phyloP scores from a whole-genome alignment of 2,329 filamentous ascomycete genomes.

The Colletotrichum sansevieriae region DNA sequence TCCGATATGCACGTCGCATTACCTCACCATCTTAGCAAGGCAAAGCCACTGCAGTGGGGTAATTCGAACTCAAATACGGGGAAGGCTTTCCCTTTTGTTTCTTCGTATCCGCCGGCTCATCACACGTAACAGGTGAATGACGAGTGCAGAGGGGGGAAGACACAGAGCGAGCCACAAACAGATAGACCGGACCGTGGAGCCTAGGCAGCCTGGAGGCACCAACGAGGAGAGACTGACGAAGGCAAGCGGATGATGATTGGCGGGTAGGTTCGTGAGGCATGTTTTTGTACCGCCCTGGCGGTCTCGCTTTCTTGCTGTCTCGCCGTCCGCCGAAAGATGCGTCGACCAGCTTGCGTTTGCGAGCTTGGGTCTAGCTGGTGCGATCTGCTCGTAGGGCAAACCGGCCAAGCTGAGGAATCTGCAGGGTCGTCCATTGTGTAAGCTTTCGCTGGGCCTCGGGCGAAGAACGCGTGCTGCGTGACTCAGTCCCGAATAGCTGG shows the following conservation, averaged over 20 bases:
- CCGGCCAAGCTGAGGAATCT: conserved; percentile 32
- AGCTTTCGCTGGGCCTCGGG: background rate
- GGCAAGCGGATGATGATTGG: conserved; percentile 34
- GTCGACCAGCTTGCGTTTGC: conserved; percentile 20
- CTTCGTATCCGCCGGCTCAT: conserved; percentile 39
- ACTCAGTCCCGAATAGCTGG: conserved; percentile 2
- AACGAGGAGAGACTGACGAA: conserved; percentile 24
- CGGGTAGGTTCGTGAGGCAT: conserved; percentile 9
- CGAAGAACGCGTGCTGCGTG: conserved; percentile 8
- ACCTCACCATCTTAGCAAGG: conserved; percentile 38
- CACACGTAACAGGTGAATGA: conserved; percentile 34
- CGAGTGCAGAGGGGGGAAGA: conserved; percentile 19
- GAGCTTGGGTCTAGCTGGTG: conserved; percentile 11
- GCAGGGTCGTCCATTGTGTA: conserved; percentile 32
- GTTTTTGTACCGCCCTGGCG: conserved; percentile 32
- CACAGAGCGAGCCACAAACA: conserved; percentile 12
- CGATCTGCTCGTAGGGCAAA: conserved; percentile 8
- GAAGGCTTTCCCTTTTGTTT: conserved; percentile 24
- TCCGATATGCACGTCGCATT: conserved; percentile 40
- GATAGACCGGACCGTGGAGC: background rate
- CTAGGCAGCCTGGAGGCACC: conserved; percentile 1
- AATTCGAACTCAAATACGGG: conserved; percentile 35
- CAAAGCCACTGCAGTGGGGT: conserved; percentile 38
- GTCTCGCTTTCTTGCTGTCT: conserved; percentile 24
- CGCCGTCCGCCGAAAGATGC: conserved; percentile 32